phyloP scores from a whole-genome alignment of 805 yeast species.

The Cyberlindnera xylosilytica region DNA sequence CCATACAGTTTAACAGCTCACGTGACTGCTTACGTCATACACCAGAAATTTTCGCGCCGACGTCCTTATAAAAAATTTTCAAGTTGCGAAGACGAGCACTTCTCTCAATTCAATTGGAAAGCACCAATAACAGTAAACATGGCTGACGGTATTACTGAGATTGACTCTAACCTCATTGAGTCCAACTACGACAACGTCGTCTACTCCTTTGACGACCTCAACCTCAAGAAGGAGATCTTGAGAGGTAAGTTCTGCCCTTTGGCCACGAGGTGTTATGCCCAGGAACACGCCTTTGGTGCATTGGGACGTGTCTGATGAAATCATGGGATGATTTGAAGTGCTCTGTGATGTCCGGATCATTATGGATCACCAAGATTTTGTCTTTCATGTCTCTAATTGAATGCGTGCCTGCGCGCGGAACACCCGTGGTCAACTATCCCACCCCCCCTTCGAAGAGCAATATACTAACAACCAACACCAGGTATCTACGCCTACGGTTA shows the following conservation, averaged over 20 bases:
- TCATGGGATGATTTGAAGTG: neutral
- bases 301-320: no score
- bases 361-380: no score
- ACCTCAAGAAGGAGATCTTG: conserved; percentile 60
- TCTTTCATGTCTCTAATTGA: neutral
- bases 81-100: neutral
- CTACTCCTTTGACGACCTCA: conserved; percentile 73
- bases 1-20: no score
- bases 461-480: conserved; percentile 36
- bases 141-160: conserved; percentile 70
- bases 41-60: neutral
- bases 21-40: neutral
- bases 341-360: neutral
- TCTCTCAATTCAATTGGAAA: neutral
- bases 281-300: no score
- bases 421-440: no score
- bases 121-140: conserved; percentile 16
- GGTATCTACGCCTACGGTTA: conserved; percentile 89
- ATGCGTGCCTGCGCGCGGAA: no score
- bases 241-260: conserved; percentile 33
- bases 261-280: no score
- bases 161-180: conserved; percentile 81
- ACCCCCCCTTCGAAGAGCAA: no score
- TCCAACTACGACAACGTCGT: conserved; percentile 94
- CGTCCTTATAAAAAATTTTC: neutral